Evolutionary conservation across 1,139 yeast species (phyloP).

Genomic region (Kodamaea plutei): DNA sequence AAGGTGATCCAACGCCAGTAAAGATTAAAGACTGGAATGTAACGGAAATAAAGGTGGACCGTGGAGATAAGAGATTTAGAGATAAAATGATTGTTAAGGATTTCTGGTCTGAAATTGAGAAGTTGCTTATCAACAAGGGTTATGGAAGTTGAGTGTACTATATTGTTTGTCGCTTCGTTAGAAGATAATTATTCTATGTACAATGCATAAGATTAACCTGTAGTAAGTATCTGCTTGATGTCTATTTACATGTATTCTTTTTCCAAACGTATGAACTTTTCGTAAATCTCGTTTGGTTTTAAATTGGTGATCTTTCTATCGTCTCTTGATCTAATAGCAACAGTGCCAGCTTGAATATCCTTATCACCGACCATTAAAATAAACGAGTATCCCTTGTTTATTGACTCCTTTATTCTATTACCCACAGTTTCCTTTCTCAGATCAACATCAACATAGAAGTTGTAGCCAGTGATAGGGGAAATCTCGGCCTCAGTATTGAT

Average conservation of each 20-base stretch:
- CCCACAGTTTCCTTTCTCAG: conserved; percentile 75
- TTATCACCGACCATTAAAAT: conserved; percentile 83
- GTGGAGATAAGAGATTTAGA: conserved; percentile 73
- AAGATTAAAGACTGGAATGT: conserved; percentile 87
- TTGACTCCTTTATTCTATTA: conserved; percentile 73
- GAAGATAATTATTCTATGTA: too few relatives aligned
- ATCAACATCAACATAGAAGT: conserved; percentile 75
- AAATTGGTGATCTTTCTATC: conserved; percentile 46
- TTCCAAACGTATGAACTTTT: conserved; percentile 50
- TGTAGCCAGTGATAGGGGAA: conserved; percentile 55
- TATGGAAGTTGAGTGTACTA: conserved; percentile 33
- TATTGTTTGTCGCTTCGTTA: too few relatives aligned
- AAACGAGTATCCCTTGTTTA: conserved; percentile 72
- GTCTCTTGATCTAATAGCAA: conserved; percentile 66
- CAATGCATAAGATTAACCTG: too few relatives aligned
- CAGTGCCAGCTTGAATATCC: conserved; percentile 59
- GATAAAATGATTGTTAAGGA: conserved; percentile 83
- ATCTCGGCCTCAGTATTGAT: conserved; percentile 22
- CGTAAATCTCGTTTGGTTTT: conserved; percentile 44
- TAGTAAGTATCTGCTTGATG: too few relatives aligned
- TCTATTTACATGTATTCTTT: conserved; percentile 11
- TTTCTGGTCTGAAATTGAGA: conserved; percentile 78
- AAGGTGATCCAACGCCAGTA: conserved; percentile 76
- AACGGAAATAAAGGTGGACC: conserved; percentile 68
- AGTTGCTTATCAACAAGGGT: conserved; percentile 47